phyloP scores from a whole-genome alignment of 2,329 filamentous ascomycete genomes.

The Bimuria novae-zelandiae region DNA sequence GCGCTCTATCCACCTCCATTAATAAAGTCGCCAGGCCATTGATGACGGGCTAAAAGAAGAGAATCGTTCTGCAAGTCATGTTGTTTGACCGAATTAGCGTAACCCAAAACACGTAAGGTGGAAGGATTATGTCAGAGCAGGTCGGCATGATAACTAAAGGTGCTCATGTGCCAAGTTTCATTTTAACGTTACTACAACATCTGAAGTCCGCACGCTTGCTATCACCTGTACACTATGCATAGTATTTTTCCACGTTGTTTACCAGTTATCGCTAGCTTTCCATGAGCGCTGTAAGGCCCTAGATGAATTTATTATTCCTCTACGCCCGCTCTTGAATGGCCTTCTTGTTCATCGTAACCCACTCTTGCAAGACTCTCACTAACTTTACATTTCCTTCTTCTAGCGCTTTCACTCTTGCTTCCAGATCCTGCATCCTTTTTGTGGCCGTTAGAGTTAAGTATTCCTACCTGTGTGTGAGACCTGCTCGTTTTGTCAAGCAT shows the following conservation, averaged over 20 bases:
- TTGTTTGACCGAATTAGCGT: background rate
- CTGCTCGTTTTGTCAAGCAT: background rate
- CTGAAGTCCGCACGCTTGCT: background rate
- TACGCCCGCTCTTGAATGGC: background rate
- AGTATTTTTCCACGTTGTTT: background rate
- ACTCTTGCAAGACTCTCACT: slow-evolving; percentile 2
- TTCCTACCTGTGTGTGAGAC: background rate
- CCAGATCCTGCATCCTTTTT: slow-evolving; percentile 2
- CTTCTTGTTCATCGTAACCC: background rate
- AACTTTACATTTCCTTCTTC: slow-evolving; percentile 1
- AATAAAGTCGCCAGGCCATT: background rate
- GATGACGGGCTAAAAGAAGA: background rate
- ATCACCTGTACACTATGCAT: background rate
- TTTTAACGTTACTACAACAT: background rate
- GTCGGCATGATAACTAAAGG: background rate
- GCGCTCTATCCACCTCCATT: background rate
- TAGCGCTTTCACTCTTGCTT: slow-evolving; percentile 4
- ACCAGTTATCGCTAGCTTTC: background rate
- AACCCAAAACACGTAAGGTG: background rate
- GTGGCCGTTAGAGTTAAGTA: background rate
- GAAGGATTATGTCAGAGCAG: background rate
- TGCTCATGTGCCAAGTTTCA: background rate
- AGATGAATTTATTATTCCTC: background rate
- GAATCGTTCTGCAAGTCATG: background rate
- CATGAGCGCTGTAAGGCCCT: background rate